These are phyloP conservation scores for Kodamaea kaohsiungensis DNA, from an alignment of 805 yeast species.

Conservation along the genomic window DNA sequence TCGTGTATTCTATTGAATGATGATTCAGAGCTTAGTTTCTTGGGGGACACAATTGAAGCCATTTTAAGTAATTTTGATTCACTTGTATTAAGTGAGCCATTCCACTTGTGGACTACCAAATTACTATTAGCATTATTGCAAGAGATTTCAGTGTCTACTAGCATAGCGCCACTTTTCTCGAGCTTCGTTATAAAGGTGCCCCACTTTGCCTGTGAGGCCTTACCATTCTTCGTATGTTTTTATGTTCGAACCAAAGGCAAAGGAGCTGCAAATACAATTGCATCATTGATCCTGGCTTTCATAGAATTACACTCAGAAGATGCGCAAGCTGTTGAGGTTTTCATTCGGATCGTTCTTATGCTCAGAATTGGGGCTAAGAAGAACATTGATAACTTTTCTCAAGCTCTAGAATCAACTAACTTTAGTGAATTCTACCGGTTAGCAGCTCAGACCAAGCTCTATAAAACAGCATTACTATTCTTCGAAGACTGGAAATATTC, in stretches of 20 bases:
- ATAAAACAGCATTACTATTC: constrained; percentile 48
- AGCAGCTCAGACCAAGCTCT: constrained; percentile 32
- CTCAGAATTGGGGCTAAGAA: constrained; percentile 43
- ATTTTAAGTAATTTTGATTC: constrained; percentile 14
- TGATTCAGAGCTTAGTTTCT: constrained; percentile 17
- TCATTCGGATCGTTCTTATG: constrained; percentile 25
- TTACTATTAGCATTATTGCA: constrained; percentile 33
- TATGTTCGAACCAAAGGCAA: constrained; percentile 19
- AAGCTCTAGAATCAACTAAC: constrained; percentile 32
- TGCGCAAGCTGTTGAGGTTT: constrained; percentile 16
- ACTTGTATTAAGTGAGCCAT: constrained; percentile 11
- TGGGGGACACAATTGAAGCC: constrained; percentile 15
- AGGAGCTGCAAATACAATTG: constrained; percentile 1
- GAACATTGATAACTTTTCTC: constrained; percentile 24
- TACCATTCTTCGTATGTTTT: constrained; percentile 30
- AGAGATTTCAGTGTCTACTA: constrained; percentile 29
- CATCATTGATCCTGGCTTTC: constrained; percentile 14
- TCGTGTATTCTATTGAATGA: constrained; percentile 33
- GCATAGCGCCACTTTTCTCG: constrained; percentile 33
- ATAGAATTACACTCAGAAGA: constrained; percentile 6
- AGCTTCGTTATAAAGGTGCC: constrained; percentile 28
- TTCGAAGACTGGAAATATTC: constrained; percentile 41
- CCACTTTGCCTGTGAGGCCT: constrained; percentile 20
- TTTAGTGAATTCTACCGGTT: constrained; percentile 25
- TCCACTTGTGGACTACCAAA: constrained; percentile 30